phyloP scores from a whole-genome alignment of 495 filamentous ascomycete species.

The Aspergillus funiculosus region DNA sequence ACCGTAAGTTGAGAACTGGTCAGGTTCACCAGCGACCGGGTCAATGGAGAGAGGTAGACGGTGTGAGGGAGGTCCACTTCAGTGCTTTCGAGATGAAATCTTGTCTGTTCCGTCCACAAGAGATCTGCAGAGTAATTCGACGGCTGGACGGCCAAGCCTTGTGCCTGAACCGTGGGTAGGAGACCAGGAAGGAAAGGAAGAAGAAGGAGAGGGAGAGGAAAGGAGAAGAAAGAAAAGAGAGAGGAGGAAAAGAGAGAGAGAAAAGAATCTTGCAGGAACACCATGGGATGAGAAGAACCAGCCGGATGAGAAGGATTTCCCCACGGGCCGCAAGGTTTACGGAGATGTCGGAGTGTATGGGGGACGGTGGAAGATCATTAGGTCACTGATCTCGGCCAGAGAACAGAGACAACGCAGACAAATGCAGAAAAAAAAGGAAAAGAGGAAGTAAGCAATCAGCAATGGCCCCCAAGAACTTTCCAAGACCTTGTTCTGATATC shows the following conservation, averaged over 20 bases:
- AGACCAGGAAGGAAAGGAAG: slow-evolving; percentile 17
- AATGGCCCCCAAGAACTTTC: background rate
- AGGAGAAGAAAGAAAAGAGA: slow-evolving; percentile 19
- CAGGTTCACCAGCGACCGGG: slow-evolving; percentile 19
- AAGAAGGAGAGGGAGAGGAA: slow-evolving; percentile 10
- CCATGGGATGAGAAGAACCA: slow-evolving; percentile 18
- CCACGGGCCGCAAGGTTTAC: slow-evolving; percentile 28
- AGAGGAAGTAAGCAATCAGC: slow-evolving; percentile 3
- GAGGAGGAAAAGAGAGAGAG: slow-evolving; percentile 18
- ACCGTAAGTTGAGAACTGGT: slow-evolving; percentile 21
- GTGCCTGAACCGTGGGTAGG: slow-evolving; percentile 18
- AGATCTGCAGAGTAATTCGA: slow-evolving; percentile 34
- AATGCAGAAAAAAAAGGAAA: slow-evolving; percentile 5
- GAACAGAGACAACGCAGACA: slow-evolving; percentile 2
- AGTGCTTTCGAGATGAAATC: slow-evolving; percentile 25
- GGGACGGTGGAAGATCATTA: slow-evolving; percentile 28
- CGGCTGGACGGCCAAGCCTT: slow-evolving; percentile 26
- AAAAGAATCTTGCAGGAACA: slow-evolving; percentile 16
- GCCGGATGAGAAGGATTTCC: slow-evolving; percentile 18
- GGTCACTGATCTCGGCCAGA: slow-evolving; percentile 18
- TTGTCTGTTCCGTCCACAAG: slow-evolving; percentile 14
- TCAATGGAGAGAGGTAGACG: slow-evolving; percentile 31
- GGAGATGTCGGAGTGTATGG: slow-evolving; percentile 30
- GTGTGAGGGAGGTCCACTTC: slow-evolving; percentile 18
- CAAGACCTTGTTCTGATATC: slow-evolving; percentile 12